phyloP scores from a whole-genome alignment of 2,329 filamentous ascomycete genomes.

The Epicoccum sorghinum region DNA sequence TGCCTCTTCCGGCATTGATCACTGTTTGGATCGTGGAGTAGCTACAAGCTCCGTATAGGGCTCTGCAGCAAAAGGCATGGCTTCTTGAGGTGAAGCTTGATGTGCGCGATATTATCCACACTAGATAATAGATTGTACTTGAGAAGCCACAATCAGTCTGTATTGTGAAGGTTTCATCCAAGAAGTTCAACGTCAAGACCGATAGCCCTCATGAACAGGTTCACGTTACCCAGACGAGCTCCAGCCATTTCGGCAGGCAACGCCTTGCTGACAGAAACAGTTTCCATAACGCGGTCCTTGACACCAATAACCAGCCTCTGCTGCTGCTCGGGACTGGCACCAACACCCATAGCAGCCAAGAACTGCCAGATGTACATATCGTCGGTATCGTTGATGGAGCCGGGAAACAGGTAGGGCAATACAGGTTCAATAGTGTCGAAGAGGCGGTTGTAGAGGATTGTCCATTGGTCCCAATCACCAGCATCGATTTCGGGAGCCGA shows the following conservation, averaged over 20 bases:
- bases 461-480: constrained; percentile 78
- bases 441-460: constrained; percentile 79
- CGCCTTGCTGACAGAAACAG: constrained; percentile 85
- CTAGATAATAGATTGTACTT: background rate
- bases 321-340: constrained; percentile 91
- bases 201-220: constrained; percentile 97
- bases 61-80: constrained; percentile 2
- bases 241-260: constrained; percentile 84
- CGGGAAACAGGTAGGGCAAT: constrained; percentile 86
- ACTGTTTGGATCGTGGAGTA: constrained; percentile 1
- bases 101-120: background rate
- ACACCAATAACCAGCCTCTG: constrained; percentile 92
- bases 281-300: constrained; percentile 98
- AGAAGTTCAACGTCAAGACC: constrained; percentile 91
- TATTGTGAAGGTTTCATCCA: constrained; percentile 51
- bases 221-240: constrained; percentile 87
- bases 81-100: background rate
- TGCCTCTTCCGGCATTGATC: background rate
- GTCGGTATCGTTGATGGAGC: constrained; percentile 85
- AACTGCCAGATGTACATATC: constrained; percentile 99
- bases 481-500: constrained; percentile 69
- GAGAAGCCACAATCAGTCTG: background rate
- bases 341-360: constrained; percentile 91
- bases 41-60: background rate
- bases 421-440: constrained; percentile 88